Evolutionary conservation across 306 rosid species (phyloP).

Genomic region (Quercus mongolica): DNA sequence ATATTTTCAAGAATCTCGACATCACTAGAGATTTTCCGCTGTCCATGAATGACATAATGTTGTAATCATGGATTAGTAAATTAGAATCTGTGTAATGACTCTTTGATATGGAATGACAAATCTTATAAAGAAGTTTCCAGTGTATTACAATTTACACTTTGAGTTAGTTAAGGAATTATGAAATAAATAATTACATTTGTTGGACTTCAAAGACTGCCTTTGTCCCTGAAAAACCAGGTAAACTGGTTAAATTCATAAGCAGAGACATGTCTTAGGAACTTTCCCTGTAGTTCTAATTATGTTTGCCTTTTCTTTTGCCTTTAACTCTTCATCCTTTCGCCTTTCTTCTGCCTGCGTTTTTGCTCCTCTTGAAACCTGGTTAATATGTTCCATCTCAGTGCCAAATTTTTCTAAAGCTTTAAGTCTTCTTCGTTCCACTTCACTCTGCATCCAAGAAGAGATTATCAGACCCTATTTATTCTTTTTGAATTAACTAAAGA

Average conservation of each 20-base stretch:
- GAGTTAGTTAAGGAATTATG: conserved; percentile 4
- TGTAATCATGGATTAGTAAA: no score
- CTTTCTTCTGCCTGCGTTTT: conserved; percentile 42
- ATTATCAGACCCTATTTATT: background rate
- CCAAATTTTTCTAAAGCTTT: conserved; percentile 25
- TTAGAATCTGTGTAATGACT: background rate
- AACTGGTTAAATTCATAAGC: conserved; percentile 44
- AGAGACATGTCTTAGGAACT: conserved; percentile 42
- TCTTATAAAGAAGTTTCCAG: background rate
- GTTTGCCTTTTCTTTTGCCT: conserved; percentile 54
- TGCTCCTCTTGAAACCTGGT: conserved; percentile 48
- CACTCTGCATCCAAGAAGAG: conserved; percentile 36
- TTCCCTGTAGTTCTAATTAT: conserved; percentile 56
- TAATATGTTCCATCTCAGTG: conserved; percentile 23
- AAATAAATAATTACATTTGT: conserved; percentile 21
- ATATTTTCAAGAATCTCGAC: no score
- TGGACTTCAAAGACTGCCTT: background rate
- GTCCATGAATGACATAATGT: no score
- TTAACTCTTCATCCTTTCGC: conserved; percentile 35
- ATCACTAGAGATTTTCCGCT: no score
- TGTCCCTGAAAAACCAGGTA: background rate
- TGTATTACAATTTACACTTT: background rate
- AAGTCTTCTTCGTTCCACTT: conserved; percentile 32
- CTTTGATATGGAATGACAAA: background rate
- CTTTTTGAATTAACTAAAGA: background rate